Percentiles rank a stretch among this genome's conserved stretches.
Conservation (phyloP, 1,284 basidiomycete genomes). For the Anthracocystis walkeri region DNA sequence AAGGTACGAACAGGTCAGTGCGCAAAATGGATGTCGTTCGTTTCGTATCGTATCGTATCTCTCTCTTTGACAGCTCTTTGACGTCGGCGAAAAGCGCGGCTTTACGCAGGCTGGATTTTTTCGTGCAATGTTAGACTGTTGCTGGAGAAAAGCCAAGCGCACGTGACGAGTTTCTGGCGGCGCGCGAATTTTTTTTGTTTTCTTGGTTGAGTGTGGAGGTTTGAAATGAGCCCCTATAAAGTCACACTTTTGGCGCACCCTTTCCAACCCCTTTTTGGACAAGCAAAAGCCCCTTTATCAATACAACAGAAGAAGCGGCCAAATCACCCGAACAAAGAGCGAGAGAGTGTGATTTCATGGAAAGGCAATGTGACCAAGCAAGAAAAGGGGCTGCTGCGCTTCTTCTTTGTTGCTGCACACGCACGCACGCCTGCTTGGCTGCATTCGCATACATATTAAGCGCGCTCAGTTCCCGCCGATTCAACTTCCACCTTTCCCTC, state of each 20-base stretch:
- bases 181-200: conserved; percentile 16
- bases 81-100: conserved; percentile 19
- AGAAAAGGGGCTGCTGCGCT: too few species aligned
- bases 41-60: not conserved
- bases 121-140: conserved; percentile 14
- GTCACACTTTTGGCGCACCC: conserved; percentile 2
- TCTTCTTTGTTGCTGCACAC: too few species aligned
- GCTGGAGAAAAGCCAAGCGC: not conserved
- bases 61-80: conserved; percentile 1
- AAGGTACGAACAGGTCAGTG: not conserved
- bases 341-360: too few species aligned
- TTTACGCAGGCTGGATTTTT: not conserved
- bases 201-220: too few species aligned
- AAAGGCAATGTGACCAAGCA: too few species aligned
- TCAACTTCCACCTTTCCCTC: conserved; percentile 33
- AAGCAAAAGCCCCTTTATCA: too few species aligned
- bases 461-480: conserved; percentile 1
- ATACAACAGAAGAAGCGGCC: too few species aligned
- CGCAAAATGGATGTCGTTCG: conserved; percentile 1
- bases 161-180: conserved; percentile 25
- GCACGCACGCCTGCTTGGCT: too few species aligned
- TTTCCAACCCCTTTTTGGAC: conserved; percentile 19
- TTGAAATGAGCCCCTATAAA: conserved; percentile 25
- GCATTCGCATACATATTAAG: conserved; percentile 24
- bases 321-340: too few species aligned